Base-by-base conservation (phyloP, 192 early-diverging fungal species). In the Backusella parvicylindrica region DNA sequence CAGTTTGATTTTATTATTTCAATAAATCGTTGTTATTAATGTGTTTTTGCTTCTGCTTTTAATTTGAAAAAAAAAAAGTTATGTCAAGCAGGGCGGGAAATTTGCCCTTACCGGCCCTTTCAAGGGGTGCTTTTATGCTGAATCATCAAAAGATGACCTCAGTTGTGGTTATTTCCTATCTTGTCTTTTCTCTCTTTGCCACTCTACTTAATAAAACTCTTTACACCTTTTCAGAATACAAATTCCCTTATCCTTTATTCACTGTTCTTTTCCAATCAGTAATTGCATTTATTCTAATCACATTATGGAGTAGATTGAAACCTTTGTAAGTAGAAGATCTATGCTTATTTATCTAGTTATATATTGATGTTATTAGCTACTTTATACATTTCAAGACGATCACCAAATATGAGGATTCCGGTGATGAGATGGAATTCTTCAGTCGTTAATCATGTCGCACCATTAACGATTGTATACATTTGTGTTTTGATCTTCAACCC, bases 231-330 rank as follows among this genome's bases (percentile, higher is more conserved):
- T 69, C 68, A 40, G 68, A 88, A 36, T 89, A 78, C 79, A 83
- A 83, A 64, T 89, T 89, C 68, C 86, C 88, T 18, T 89, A 81
- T 72, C 88, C 88, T 38, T 76, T 89, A 64, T 89, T 89, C 63
- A 87, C 89, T 37, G 89, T 85, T 6, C 86, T 87, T 72, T 89
- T 78, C 66, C 88, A 89, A 71, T 68, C 89, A 16, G 23, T 88
- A 33, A 85, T 89, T 2, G 86, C 88, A 0, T 70, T 89, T 12
- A 43, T 80, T 2, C 69, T 89, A 12, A 60, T 89, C 11, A 28
- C 88, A 31, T 70, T 87, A 65, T 87, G 77, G 64, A 81, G 86
- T 0, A 66, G 78, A 12, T 65, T 83, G 12, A 85, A 86, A 50
- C 78, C 79, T 79, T 47, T 75, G 87, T 89, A 86, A 37, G 47